These are phyloP conservation scores for Fusarium sp. DNA, from an alignment of 2,329 filamentous ascomycete genomes.

Conservation along the genomic window DNA sequence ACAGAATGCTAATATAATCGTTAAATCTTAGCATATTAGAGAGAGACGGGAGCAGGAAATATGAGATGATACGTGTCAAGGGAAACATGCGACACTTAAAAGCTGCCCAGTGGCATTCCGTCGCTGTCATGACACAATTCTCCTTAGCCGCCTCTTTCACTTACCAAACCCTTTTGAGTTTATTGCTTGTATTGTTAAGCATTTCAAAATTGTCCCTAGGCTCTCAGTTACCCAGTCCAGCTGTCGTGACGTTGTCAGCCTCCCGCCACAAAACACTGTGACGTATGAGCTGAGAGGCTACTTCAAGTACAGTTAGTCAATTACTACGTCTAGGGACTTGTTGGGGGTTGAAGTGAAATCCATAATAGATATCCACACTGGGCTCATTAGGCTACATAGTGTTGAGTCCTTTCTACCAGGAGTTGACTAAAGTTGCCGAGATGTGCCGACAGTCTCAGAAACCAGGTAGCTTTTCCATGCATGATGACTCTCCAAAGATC, in stretches of 20 bases:
- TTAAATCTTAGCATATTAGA: too few species aligned
- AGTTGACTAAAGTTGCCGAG: neutral
- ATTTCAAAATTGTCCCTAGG: accelerated
- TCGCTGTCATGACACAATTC: accelerated
- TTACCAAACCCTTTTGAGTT: neutral
- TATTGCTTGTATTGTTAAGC: accelerated
- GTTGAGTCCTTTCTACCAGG: neutral
- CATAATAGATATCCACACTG: neutral
- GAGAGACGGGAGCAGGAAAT: neutral
- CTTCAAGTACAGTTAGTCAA: neutral
- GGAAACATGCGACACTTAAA: accelerated
- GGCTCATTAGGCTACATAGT: too few species aligned
- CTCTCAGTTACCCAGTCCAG: accelerated
- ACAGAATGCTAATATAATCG: neutral
- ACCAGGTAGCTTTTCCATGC: accelerated
- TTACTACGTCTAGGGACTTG: accelerated
- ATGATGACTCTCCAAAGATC: neutral
- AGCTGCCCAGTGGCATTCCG: accelerated
- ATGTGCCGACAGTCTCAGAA: accelerated
- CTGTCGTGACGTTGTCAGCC: neutral
- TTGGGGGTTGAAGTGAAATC: accelerated
- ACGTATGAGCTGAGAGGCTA: neutral
- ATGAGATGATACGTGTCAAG: accelerated
- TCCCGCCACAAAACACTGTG: neutral
- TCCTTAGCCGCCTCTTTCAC: too few species aligned